Base-by-base conservation (phyloP, 2,329 filamentous ascomycete genomes). In the Aspergillus pseudotamarii region DNA sequence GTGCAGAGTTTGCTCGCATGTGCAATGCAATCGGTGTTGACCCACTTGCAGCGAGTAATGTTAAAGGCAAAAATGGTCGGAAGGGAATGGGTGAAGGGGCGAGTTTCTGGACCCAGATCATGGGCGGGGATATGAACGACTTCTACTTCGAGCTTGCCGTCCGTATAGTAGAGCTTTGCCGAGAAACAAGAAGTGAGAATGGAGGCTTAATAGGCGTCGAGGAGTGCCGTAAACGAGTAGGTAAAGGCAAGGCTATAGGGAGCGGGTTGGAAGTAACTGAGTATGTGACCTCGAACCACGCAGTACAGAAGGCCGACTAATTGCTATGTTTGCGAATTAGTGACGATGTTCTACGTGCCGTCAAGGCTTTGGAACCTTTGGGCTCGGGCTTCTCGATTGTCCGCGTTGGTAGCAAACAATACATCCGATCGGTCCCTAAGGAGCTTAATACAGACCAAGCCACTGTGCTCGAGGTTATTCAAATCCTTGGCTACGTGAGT, bases 81-180 rank as follows among this genome's bases (percentile, higher is more conserved):
- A 82, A 67, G 76, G 81, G 81, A 21, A 60, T 73, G n/a, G 73
- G 74, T 28, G 78, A 78, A 57, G 83, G 82, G 1, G 87, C 87
- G 21, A 95, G 90, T 63, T 89, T 97, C 63, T 98, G 95, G 94
- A 91, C 93, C 10, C 94, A 97, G 81, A 87, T 98, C 66, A 85
- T 98, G 23, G 95, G 95, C 34, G 88, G 91, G 64, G 93, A 89
- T 71, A 94, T 99, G 70, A 96, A 97, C 76, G 95, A 99, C 78
- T 99, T 99, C 76, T 99, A 98, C 81, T 98, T 98, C 78, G 94
- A 96, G 82, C 88, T 99, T 53, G 95, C 93, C 1, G 94, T 98
- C n/a, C 86, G 92, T 57, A 91, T 98, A 0, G 95, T 99, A 6
- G 94, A 98, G 78, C 88, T 97, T 9, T 99, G 95, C 75, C 85